These are phyloP conservation scores for Wickerhamomyces pijperi DNA, from an alignment of 805 yeast species.

Conservation along the genomic window DNA sequence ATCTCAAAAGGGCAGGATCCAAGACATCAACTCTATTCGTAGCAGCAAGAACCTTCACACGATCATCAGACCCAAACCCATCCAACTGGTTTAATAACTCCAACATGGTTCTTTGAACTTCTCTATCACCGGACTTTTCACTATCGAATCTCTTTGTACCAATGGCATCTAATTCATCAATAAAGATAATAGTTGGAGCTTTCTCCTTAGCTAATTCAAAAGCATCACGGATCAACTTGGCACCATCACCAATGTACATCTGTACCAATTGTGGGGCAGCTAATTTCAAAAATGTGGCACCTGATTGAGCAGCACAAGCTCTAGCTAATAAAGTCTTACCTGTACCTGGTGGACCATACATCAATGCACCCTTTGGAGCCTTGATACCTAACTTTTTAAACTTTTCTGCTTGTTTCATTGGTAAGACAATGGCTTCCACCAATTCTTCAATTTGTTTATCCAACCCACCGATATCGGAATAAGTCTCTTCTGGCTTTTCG, in stretches of 20 bases:
- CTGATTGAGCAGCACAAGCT: constrained; percentile 98
- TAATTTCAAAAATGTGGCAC: constrained; percentile 89
- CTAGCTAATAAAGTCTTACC: constrained; percentile 95
- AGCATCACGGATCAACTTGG: constrained; percentile 93
- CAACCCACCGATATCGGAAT: constrained; percentile 94
- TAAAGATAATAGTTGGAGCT: constrained; percentile 95
- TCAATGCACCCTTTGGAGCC: constrained; percentile 96
- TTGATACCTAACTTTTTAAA: constrained; percentile 89
- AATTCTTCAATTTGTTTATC: constrained; percentile 97
- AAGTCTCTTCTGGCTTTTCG: constrained; percentile 95
- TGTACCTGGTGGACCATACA: constrained; percentile 99
- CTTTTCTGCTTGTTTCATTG: constrained; percentile 97
- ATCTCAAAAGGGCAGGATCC: constrained; percentile 96
- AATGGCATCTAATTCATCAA: constrained; percentile 97
- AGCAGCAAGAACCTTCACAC: constrained; percentile 96
- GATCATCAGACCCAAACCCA: constrained; percentile 94
- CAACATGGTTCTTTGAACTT: constrained; percentile 98
- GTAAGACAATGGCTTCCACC: constrained; percentile 95
- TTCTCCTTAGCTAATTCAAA: constrained; percentile 95
- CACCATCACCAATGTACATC: constrained; percentile 98
- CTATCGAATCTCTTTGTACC: constrained; percentile 98
- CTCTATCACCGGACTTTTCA: constrained; percentile 95
- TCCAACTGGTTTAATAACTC: constrained; percentile 94
- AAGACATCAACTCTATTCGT: constrained; percentile 98
- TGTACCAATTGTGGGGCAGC: constrained; percentile 98